Evolutionary conservation across 306 rosid species (phyloP), one percentile per base, ranked within the genome.

Genomic region (Cercis canadensis): DNA sequence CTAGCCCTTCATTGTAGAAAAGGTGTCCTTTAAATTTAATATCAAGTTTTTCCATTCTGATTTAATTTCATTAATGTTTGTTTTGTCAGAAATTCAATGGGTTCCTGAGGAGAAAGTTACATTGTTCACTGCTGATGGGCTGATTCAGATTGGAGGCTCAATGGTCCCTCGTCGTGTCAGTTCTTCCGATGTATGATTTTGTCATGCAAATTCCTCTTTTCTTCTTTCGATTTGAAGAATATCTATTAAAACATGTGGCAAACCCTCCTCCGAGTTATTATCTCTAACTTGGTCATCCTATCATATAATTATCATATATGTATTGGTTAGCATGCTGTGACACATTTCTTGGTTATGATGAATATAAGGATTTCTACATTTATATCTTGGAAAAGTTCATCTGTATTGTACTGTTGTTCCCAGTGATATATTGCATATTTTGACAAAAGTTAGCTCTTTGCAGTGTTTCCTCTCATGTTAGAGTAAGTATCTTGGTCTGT

Each of bases 81-180:
- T 64, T 63, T 70, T 82, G 59, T 56, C 84, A 94, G 98, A 94
- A 74, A 90, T 90, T 70, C 92, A 90, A 63, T 94, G 98, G 98
- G 73, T 88, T 78, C 80, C 83, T 17, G 89, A 89, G 61, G 94
- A 89, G 49, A 85, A 87, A 80, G 85, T 90, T 47, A 93, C 98
- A 6, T 82, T 94, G 75, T 89, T 94, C 89, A 94, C 98, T 36
- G 49, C 96, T 19, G 97, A 94, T 82, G 98, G 98, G 34, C 87
- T 94, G 19, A 50, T 90, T 78, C 97, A 94, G 85, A 87, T 94
- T 19, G 98, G 98, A 67, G 98, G 98, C 73, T 84, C 96, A 70
- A 67, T 89, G 69, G 84, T 87, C 71, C 98, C 98, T 56, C 90
- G 82, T 51, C 87, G 82, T 5, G 70, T 86, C 73, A 58, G 85